Evolutionary conservation across 2,329 filamentous ascomycete species (phyloP), one percentile per base, ranked within the genome.

Genomic region (Blumeria hordei): DNA sequence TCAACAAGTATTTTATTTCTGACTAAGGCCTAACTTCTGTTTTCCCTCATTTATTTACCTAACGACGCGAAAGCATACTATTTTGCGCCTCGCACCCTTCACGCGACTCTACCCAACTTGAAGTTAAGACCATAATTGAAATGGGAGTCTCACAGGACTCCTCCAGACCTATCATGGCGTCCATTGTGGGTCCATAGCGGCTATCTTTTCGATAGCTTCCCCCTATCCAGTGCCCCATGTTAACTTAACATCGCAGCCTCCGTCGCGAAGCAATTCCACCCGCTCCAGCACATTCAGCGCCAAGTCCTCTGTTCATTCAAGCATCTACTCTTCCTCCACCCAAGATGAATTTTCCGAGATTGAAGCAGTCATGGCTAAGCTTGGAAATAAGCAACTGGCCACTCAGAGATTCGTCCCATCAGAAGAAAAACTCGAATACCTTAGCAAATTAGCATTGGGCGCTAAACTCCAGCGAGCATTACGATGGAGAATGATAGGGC

Each of bases 391-490:
- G 65, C 77, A 79, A 57, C 74, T 85, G 7, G 70, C 73, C 61
- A 73, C 76, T 61, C 81, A 86, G 66, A 74, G 81, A 61, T 85
- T 82, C 66, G 72, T 78, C 50, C 74, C 80, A 56, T 78, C 72
- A 57, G 69, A 72, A 54, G 74, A 83, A 68, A 84, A 85, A 70
- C 75, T 71, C 16, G 80, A 84, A 60, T 75, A 80, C 63, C 69
- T 85, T 66, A 78, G 75, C 69, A 84, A 83, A 67, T 69, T 85
- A 60, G 81, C 81, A 14, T 70, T 86, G 53, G 80, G 81, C 36
- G 82, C 82, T n/a, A 85, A 85, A 68, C 71, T 85, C 53, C 81
- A 85, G 65, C 73, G 81, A 56, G 82, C 82, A 3, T 71, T 86
- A 34, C 74, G 76, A 55, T 70, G 82, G 60, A 72, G 82, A 63